A percentile compares a stretch with the other conserved stretches of the same genome.
phyloP scores from a whole-genome alignment of 208 protist genomes.

The Naegleria gruberi region DNA sequence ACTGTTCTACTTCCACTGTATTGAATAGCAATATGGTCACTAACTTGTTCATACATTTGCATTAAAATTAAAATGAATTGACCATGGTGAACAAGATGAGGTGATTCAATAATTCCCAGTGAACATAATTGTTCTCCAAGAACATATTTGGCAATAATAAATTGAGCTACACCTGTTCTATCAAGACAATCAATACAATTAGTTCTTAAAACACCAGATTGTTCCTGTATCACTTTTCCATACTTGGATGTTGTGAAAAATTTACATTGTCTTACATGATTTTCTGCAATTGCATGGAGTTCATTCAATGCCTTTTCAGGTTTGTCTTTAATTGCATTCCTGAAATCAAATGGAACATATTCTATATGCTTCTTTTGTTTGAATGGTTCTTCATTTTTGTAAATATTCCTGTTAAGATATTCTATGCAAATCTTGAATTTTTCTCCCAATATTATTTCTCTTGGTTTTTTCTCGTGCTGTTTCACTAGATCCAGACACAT shows the following conservation, averaged over 20 bases:
- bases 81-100: neutral
- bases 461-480: slow-evolving; percentile 64
- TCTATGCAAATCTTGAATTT: slow-evolving; percentile 59
- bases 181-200: slow-evolving; percentile 32
- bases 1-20: slow-evolving; percentile 75
- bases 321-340: slow-evolving; percentile 42
- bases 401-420: slow-evolving; percentile 49
- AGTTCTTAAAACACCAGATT: slow-evolving; percentile 7
- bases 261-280: neutral
- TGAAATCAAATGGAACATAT: slow-evolving; percentile 71
- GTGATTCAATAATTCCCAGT: neutral
- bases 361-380: slow-evolving; percentile 49
- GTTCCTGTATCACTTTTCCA: neutral
- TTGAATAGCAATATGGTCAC: slow-evolving; percentile 67
- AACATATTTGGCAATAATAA: neutral
- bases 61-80: slow-evolving; percentile 38
- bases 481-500: slow-evolving; percentile 81
- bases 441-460: slow-evolving; percentile 62
- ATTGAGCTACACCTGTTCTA: slow-evolving; percentile 59
- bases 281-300: slow-evolving; percentile 51
- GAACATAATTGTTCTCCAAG: neutral
- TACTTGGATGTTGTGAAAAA: neutral
- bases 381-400: slow-evolving; percentile 22
- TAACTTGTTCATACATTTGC: slow-evolving; percentile 63
- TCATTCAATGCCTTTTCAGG: slow-evolving; percentile 53